phyloP scores from a whole-genome alignment of 2,329 filamentous ascomycete species.

The Aspergillus ruber region DNA sequence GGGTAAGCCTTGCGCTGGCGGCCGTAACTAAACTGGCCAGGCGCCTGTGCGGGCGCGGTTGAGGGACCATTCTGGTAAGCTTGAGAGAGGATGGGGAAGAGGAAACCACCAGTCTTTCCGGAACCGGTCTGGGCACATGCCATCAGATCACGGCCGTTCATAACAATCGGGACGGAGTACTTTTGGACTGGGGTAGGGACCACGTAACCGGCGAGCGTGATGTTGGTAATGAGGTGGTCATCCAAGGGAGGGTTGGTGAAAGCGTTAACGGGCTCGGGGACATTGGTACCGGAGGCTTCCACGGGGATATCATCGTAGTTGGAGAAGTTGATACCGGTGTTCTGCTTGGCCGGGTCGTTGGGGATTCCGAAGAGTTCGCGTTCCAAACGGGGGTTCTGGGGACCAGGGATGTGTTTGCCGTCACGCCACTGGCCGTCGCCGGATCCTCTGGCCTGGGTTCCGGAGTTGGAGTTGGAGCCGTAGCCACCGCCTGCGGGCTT shows the following conservation, averaged over 20 bases:
- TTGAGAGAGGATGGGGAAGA: slow-evolving; percentile 98
- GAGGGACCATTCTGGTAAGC: slow-evolving; percentile 87
- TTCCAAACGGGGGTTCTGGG: slow-evolving; percentile 80
- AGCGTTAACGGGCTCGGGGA: slow-evolving; percentile 81
- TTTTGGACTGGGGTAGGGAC: slow-evolving; percentile 97
- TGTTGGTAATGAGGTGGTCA: slow-evolving; percentile 87
- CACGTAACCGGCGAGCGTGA: slow-evolving; percentile 89
- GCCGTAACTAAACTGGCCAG: slow-evolving; percentile 63
- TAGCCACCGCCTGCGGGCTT: slow-evolving; percentile 44
- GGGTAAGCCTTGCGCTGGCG: slow-evolving; percentile 97
- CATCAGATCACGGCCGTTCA: slow-evolving; percentile 97
- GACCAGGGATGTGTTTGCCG: slow-evolving; percentile 90
- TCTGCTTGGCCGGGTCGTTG: slow-evolving; percentile 91
- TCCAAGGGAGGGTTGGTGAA: slow-evolving; percentile 96
- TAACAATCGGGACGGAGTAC: slow-evolving; percentile 98
- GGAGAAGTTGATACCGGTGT: slow-evolving; percentile 99
- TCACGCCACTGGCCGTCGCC: slow-evolving; percentile 96
- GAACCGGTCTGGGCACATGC: slow-evolving; percentile 99
- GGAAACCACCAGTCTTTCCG: slow-evolving; percentile 98
- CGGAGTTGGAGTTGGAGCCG: slow-evolving; percentile 22
- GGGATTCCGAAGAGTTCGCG: slow-evolving; percentile 88
- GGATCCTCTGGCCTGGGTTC: slow-evolving; percentile 64
- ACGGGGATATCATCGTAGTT: slow-evolving; percentile 99
- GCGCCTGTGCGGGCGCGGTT: slow-evolving; percentile 55
- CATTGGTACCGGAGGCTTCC: slow-evolving; percentile 87